A percentile compares a stretch with the other conserved stretches of the same genome.
Conservation (phyloP, 768 basidiomycete species). For the Russula sp. region DNA sequence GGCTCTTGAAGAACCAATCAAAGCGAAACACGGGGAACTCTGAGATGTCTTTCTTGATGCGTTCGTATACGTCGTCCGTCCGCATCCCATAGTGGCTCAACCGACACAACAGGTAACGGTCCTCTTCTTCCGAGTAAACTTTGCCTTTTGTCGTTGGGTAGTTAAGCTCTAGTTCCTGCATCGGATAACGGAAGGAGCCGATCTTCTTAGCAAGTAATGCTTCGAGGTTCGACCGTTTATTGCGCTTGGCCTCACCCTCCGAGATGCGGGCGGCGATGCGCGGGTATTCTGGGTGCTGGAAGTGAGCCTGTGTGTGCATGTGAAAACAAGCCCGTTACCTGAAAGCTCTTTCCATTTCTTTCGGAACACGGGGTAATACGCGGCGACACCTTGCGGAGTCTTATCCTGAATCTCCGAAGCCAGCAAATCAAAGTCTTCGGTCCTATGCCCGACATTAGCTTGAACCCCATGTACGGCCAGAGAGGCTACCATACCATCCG, state of each 20-base stretch:
- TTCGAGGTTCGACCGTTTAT: conserved; percentile 76
- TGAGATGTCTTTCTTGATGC: conserved; percentile 92
- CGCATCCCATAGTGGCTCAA: conserved; percentile 88
- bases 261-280: conserved; percentile 78
- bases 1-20: conserved; percentile 97
- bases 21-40: conserved; percentile 97
- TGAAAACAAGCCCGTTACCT: conserved; percentile 36
- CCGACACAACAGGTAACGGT: conserved; percentile 88
- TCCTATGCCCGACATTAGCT: conserved; percentile 38
- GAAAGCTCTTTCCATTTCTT: conserved; percentile 83
- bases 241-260: conserved; percentile 86
- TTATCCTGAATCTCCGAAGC: conserved; percentile 84
- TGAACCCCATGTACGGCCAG: not conserved
- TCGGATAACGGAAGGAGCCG: conserved; percentile 75
- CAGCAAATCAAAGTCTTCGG: conserved; percentile 58
- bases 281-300: conserved; percentile 53
- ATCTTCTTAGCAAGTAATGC: conserved; percentile 79
- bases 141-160: conserved; percentile 97
- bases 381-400: conserved; percentile 65
- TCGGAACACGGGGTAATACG: conserved; percentile 80
- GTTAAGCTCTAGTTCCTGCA: conserved; percentile 95
- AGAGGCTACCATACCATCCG: conserved; percentile 56
- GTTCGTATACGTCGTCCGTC: conserved; percentile 84
- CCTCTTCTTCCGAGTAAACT: conserved; percentile 94
- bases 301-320: not conserved